Evolutionary conservation across 495 filamentous ascomycete genomes (phyloP), one percentile per base, ranked within the genome.

Genomic region (Lentithecium fluviatile): DNA sequence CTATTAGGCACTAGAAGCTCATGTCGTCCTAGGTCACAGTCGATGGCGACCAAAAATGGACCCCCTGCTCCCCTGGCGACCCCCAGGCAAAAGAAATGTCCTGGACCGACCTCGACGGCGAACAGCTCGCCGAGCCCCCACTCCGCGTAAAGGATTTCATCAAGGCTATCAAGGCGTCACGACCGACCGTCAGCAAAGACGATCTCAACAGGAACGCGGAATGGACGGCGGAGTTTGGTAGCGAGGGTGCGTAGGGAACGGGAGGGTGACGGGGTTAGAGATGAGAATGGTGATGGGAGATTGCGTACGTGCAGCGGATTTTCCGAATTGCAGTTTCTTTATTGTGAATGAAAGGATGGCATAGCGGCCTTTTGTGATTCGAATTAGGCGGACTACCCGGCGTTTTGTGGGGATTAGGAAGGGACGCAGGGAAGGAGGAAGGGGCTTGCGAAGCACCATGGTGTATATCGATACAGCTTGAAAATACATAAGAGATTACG

Each of bases 181-280:
- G 93, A 64, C 94, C 95, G 23, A 97, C 95, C 0, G 95, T 99
- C 50, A 92, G 90, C 47, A 75, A 80, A 6, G 88, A 86, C 20
- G 94, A 99, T 74, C 80, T 97, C 34, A 78, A 82, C 62, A 80
- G 83, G 62, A 97, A 93, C 74, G 79, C 88, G 61, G 91, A 97
- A 45, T 99, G 94, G 94, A 99, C 94, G 2, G 78, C 85, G 67
- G 93, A 97, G 75, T 99, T 97, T 76, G 94, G 94, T 56, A 97
- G 92, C 71, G 94, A 99, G 71, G 94, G 93, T 17, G 82, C 82
- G 40, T 70, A 62, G 61, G 11, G 12, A 36, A 10, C 15, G 10
- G 11, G 5, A 19, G 15, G 15, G 36, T n/a, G n/a, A n/a, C 36
- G 7, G 36, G 12, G 17, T n/a, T 20, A 37, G 37, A 25, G 37